phyloP scores from a whole-genome alignment of 331 rosid species.

The Acacia concinna region DNA sequence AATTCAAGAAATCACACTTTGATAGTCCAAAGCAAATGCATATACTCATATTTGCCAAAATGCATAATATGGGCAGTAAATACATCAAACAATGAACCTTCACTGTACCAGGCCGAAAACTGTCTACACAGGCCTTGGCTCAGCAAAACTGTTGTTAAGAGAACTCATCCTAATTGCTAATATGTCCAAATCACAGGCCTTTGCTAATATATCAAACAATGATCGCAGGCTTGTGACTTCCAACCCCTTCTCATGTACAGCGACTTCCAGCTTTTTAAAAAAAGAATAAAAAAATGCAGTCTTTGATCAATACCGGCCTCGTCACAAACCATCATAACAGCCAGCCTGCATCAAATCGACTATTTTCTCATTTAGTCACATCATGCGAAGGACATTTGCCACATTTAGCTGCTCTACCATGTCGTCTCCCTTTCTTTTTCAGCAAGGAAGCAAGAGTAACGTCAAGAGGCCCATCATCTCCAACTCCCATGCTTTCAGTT shows the following conservation, averaged over 20 bases:
- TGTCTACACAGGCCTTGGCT: slow-evolving; percentile 34
- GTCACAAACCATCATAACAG: background rate
- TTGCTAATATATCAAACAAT: no score
- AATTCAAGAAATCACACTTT: background rate
- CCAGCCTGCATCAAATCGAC: background rate
- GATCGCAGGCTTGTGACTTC: background rate
- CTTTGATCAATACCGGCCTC: background rate
- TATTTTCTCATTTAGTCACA: background rate
- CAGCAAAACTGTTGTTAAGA: background rate
- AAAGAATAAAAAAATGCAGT: background rate
- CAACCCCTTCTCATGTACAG: background rate
- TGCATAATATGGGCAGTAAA: background rate
- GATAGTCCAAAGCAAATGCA: background rate
- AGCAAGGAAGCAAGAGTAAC: slow-evolving; percentile 20
- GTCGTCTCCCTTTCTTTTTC: slow-evolving; percentile 30
- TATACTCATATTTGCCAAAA: background rate
- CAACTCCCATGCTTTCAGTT: slow-evolving; percentile 15
- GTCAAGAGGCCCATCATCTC: slow-evolving; percentile 18
- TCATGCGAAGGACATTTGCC: background rate
- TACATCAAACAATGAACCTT: background rate
- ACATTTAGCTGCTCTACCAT: slow-evolving; percentile 21
- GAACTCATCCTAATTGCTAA: background rate
- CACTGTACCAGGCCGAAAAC: slow-evolving; percentile 39
- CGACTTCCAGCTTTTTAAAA: background rate
- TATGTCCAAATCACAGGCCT: background rate